Evolutionary conservation across 352 stramenopile species (phyloP).

Genomic region (Phytopythium aichiense): DNA sequence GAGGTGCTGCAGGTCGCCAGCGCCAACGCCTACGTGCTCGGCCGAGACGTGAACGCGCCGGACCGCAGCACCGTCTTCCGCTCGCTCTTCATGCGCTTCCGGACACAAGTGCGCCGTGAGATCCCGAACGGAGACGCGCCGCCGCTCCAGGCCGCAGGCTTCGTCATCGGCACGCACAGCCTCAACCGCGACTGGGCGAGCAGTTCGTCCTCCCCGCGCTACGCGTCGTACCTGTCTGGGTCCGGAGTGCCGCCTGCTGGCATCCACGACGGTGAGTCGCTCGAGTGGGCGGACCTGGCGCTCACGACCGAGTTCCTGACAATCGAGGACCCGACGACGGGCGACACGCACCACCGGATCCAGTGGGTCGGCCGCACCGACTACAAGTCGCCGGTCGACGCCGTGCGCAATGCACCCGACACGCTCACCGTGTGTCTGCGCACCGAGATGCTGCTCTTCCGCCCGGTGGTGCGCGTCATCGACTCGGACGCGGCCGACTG

Average conservation of each 20-base stretch:
- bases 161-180: slow-evolving; percentile 43
- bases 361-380: slow-evolving; percentile 45
- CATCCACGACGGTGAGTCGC: slow-evolving; percentile 12
- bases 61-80: slow-evolving; percentile 28
- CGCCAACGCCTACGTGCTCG: slow-evolving; percentile 26
- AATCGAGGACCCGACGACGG: slow-evolving; percentile 23
- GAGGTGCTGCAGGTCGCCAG: slow-evolving; percentile 34
- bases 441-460: not conserved
- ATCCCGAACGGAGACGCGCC: slow-evolving; percentile 10
- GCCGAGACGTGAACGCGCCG: slow-evolving; percentile 30
- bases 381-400: slow-evolving; percentile 37
- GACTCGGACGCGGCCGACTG: not conserved
- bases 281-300: slow-evolving; percentile 42
- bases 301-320: slow-evolving; percentile 43
- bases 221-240: no score
- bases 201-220: not conserved
- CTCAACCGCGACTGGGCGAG: slow-evolving; percentile 24
- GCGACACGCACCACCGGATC: slow-evolving; percentile 31
- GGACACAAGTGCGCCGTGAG: slow-evolving; percentile 24
- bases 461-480: not conserved
- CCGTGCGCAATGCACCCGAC: slow-evolving; percentile 38
- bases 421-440: slow-evolving; percentile 35
- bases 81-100: slow-evolving; percentile 34
- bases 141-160: slow-evolving; percentile 28
- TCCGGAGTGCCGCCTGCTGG: no score